Conservation (phyloP, 352 stramenopile genomes). For the Pythium plurisporium region DNA sequence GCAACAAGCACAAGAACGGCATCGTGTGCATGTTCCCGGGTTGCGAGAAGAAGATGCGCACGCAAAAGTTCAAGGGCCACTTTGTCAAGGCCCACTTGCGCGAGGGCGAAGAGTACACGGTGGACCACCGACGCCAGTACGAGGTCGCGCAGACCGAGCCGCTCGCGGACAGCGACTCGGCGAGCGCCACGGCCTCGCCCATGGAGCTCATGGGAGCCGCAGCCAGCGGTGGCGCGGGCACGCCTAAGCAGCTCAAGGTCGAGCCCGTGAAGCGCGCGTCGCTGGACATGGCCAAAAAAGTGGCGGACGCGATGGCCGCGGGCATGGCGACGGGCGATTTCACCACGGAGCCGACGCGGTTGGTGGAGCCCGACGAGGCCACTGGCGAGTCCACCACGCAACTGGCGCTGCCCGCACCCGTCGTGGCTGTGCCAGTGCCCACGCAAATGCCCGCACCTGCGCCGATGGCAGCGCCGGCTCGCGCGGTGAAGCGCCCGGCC, state of each 20-base stretch:
- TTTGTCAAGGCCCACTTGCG: conserved; percentile 74
- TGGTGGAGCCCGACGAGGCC: conserved; percentile 7
- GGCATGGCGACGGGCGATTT: conserved; percentile 3
- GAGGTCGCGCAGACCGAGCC: conserved; percentile 68
- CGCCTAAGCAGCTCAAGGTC: conserved; percentile 17
- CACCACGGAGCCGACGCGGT: neutral
- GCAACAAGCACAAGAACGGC: conserved; percentile 89
- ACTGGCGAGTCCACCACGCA: neutral
- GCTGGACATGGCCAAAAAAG: conserved; percentile 20
- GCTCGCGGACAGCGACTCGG: conserved; percentile 25
- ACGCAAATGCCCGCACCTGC: neutral
- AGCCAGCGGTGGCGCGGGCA: neutral
- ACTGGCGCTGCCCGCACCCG: neutral
- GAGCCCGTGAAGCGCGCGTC: conserved; percentile 12
- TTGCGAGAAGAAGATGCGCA: conserved; percentile 82
- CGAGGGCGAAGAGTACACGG: conserved; percentile 69
- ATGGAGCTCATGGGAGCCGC: conserved; percentile 15
- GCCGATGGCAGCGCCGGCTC: too few species aligned
- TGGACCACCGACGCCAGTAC: conserved; percentile 72
- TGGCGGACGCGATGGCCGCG: conserved; percentile 7
- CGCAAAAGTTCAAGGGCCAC: conserved; percentile 86
- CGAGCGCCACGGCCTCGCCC: conserved; percentile 17
- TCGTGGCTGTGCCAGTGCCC: neutral
- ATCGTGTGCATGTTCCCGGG: conserved; percentile 79
- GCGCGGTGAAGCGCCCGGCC: conserved; percentile 23